These are phyloP conservation scores for Malus asiatica DNA, from an alignment of 306 rosid species.

Conservation along the genomic window DNA sequence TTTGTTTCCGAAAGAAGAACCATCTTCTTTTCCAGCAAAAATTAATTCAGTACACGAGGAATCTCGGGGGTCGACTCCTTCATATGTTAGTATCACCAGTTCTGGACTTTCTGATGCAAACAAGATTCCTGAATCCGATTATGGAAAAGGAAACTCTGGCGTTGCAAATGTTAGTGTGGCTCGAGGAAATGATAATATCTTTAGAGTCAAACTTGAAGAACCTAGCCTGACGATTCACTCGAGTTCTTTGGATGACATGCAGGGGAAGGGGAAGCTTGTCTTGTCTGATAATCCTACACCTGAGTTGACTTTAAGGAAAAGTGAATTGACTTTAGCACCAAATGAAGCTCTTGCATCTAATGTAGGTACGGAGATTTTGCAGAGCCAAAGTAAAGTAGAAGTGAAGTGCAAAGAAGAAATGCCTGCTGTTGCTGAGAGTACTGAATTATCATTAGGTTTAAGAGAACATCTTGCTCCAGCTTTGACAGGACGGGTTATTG, in stretches of 20 bases:
- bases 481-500: slow-evolving; percentile 15
- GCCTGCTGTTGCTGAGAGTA: slow-evolving; percentile 30
- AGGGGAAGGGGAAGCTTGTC: slow-evolving; percentile 28
- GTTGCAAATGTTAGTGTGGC: slow-evolving; percentile 17
- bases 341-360: slow-evolving; percentile 33
- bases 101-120: slow-evolving; percentile 35
- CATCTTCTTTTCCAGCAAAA: slow-evolving; percentile 28
- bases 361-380: slow-evolving; percentile 25
- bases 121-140: slow-evolving; percentile 33
- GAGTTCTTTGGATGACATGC: slow-evolving; percentile 28
- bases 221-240: slow-evolving; percentile 15
- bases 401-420: slow-evolving; percentile 33
- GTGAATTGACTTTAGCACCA: slow-evolving; percentile 42
- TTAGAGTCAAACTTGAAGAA: slow-evolving; percentile 41
- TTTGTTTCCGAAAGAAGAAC: slow-evolving; percentile 42
- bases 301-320: slow-evolving; percentile 27
- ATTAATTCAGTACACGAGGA: slow-evolving; percentile 30
- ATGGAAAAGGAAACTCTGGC: slow-evolving; percentile 34
- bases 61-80: slow-evolving; percentile 40
- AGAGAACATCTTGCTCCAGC: slow-evolving; percentile 35
- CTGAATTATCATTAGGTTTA: slow-evolving; percentile 41
- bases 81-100: slow-evolving; percentile 39
- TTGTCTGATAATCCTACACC: slow-evolving; percentile 19
- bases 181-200: slow-evolving; percentile 21
- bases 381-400: slow-evolving; percentile 19